Base-by-base conservation (phyloP, 164 flowering plant species). In the Cinnamomum chago region DNA sequence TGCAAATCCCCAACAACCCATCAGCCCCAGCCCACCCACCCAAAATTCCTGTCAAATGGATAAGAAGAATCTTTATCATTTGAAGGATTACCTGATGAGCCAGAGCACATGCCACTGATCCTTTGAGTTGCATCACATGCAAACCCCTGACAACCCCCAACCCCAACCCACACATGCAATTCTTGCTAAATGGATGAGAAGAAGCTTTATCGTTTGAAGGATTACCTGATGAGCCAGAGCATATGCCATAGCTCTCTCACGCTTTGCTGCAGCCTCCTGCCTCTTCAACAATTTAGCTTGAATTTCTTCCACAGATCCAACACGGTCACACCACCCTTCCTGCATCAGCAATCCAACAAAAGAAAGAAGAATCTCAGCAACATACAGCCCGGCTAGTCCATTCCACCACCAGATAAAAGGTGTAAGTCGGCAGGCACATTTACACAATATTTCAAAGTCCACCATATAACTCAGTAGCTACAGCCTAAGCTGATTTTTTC, bases 181-280 rank as follows among this genome's bases (percentile, higher is more conserved):
- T 30, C 35, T 30, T 30, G 35, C 35, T 30, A 30, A 30, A 30
- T 2, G 35, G 35, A 17, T 2, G 58, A 52, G 58, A 52, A 52
- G 58, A 52, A 52, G 58, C 58, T 2, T 17, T 52, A 52, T 52
- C 5, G 1, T 30, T 30, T 30, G n/a, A 62, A 17, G 25, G 23
- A 17, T 81, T 81, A 95, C 99, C 94, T 95, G 99, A 85, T 92
- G 93, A 75, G 99, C 86, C 77, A 93, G 77, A 65, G 97, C 99
- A 88, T 95, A 95, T 20, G 99, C 99, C 97, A 88, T 92, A 60
- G 99, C 97, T 82, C 99, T 93, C 86, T 95, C 99, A 77, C 99
- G 97, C 84, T 93, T 95, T 70, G 94, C 97, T 33, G 99, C 99
- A 68, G 99, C 99, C 76, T 95, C 97, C 84, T 95, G 97, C 81